phyloP scores from a whole-genome alignment of 176 grass and related monocot genomes.

The Paspalum notatum region DNA sequence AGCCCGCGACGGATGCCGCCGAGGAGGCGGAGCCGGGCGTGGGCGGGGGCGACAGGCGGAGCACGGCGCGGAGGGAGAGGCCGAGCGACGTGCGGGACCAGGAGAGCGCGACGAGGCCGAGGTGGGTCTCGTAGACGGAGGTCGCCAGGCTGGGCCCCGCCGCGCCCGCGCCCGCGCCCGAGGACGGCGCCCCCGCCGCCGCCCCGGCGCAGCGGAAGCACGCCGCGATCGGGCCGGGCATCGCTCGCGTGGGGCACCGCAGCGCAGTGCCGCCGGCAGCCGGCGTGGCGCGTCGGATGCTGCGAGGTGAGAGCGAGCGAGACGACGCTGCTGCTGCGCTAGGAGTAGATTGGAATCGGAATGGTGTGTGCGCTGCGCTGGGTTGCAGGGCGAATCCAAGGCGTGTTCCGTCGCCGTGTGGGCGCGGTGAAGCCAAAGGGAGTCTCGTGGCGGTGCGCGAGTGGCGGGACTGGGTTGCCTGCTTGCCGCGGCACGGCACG shows the following conservation, averaged over 20 bases:
- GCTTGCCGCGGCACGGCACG: not conserved
- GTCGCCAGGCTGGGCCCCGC: conserved; percentile 55
- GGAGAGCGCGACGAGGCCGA: conserved; percentile 66
- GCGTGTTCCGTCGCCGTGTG: conserved; percentile 11
- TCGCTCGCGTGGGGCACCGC: not conserved
- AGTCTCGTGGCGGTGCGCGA: not conserved
- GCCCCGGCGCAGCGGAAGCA: conserved; percentile 46
- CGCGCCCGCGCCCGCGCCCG: not conserved
- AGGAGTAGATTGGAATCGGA: conserved; percentile 10
- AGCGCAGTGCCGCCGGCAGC: too few relatives aligned
- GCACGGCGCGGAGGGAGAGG: conserved; percentile 64
- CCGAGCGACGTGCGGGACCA: conserved; percentile 76
- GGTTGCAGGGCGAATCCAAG: conserved; percentile 36
- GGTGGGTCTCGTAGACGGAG: conserved; percentile 85
- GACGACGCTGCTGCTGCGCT: not conserved
- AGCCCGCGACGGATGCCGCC: not conserved
- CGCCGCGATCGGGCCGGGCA: conserved; percentile 52
- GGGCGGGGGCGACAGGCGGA: conserved; percentile 47
- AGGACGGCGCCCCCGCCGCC: conserved; percentile 4
- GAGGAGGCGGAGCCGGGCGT: not conserved
- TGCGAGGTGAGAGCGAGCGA: conserved; percentile 22
- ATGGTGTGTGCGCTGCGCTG: not conserved
- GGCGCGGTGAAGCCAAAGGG: not conserved
- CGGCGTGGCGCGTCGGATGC: conserved; percentile 22
- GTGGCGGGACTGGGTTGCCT: not conserved